phyloP scores from a whole-genome alignment of 2,329 filamentous ascomycete species.

The Ascochyta pisi region DNA sequence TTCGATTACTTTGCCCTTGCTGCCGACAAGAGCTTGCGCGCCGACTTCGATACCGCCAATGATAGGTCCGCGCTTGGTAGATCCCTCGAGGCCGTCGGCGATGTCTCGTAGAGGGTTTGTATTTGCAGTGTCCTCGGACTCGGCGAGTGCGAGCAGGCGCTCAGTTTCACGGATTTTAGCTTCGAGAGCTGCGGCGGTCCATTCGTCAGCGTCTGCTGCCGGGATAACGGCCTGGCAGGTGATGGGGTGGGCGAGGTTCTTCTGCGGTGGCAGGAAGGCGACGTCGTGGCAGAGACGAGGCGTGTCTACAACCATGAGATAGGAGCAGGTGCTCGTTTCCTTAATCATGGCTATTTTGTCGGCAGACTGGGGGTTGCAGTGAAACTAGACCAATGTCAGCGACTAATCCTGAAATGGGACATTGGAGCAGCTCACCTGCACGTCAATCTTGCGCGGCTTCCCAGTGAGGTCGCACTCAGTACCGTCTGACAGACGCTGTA shows the following conservation, averaged over 20 bases:
- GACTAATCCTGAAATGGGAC: slow-evolving; percentile 6
- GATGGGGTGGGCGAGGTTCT: slow-evolving; percentile 77
- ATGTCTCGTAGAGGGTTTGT: slow-evolving; percentile 46
- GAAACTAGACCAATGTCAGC: slow-evolving; percentile 56
- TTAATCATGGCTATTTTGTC: slow-evolving; percentile 93
- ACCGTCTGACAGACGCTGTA: slow-evolving; percentile 79
- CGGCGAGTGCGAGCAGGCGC: slow-evolving; percentile 27
- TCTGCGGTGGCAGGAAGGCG: slow-evolving; percentile 82
- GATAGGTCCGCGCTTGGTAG: slow-evolving; percentile 50
- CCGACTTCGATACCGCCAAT: slow-evolving; percentile 68
- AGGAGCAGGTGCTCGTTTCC: slow-evolving; percentile 87
- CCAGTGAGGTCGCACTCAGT: slow-evolving; percentile 88
- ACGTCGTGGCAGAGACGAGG: slow-evolving; percentile 86
- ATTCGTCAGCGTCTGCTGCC: slow-evolving; percentile 60
- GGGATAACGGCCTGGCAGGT: slow-evolving; percentile 75
- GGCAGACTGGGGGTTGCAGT: slow-evolving; percentile 76
- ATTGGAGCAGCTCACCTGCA: slow-evolving; percentile 61
- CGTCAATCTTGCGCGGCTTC: slow-evolving; percentile 80
- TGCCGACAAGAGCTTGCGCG: slow-evolving; percentile 62
- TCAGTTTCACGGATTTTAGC: slow-evolving; percentile 41
- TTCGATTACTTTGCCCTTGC: slow-evolving; percentile 63
- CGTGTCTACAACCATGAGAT: slow-evolving; percentile 92
- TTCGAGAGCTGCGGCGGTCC: slow-evolving; percentile 46
- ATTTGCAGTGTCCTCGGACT: slow-evolving; percentile 21
- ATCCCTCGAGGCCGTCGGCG: slow-evolving; percentile 36